These are phyloP conservation scores for Alternaria sp. DNA, from an alignment of 2,329 filamentous ascomycete genomes.

Conservation along the genomic window DNA sequence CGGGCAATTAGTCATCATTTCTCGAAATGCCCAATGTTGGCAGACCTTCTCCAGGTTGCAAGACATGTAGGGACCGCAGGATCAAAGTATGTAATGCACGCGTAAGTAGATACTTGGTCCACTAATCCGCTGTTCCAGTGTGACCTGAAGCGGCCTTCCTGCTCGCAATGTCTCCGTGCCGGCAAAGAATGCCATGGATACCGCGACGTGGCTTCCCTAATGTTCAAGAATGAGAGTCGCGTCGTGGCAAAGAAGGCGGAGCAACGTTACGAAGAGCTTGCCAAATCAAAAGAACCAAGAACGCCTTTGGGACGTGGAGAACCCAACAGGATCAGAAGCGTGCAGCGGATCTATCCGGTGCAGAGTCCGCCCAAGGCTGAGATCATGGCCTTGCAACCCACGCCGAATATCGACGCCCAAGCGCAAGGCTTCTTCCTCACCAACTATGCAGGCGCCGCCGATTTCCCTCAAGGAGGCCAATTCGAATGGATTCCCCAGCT, in stretches of 20 bases:
- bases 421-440: conserved; percentile 39
- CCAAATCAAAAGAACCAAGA: conserved; percentile 14
- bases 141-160: conserved; percentile 42
- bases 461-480: conserved; percentile 31
- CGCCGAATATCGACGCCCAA: conserved; percentile 36
- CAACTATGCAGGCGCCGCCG: conserved; percentile 33
- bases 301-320: neutral
- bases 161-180: conserved; percentile 39
- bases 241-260: conserved; percentile 34
- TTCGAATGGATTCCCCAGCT: conserved; percentile 37
- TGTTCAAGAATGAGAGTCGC: conserved; percentile 41
- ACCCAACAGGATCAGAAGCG: neutral
- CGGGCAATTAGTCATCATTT: conserved; percentile 1
- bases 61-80: conserved; percentile 40
- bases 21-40: conserved; percentile 39
- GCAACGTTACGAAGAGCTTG: conserved; percentile 30
- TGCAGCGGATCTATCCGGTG: neutral
- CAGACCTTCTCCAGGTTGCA: conserved; percentile 40
- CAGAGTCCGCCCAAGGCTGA: conserved; percentile 16
- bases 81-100: conserved; percentile 31
- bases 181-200: conserved; percentile 40
- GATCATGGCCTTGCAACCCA: conserved; percentile 14
- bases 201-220: conserved; percentile 37
- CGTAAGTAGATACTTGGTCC: neutral
- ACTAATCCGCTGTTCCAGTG: conserved; percentile 25